Evolutionary conservation across 164 flowering plant genomes (phyloP).

Genomic region (Aristolochia californica): DNA sequence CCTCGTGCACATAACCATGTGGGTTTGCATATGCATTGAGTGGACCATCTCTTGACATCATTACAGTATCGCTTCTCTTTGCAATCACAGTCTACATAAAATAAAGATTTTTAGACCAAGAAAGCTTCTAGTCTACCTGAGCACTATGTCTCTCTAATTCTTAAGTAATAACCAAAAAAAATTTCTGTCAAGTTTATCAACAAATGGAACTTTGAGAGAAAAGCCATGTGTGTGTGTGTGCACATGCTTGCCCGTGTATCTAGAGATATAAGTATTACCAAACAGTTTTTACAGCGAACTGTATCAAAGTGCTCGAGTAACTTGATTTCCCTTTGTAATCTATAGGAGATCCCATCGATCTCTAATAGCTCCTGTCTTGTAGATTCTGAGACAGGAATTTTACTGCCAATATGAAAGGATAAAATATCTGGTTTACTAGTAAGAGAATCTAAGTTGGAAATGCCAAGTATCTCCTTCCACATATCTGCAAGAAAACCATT

Average conservation of each 20-base stretch:
- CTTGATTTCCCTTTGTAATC: slow-evolving; percentile 80
- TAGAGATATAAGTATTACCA: slow-evolving; percentile 31
- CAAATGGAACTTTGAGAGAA: background rate
- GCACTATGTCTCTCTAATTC: background rate
- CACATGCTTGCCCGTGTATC: too few relatives aligned
- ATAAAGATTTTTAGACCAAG: background rate
- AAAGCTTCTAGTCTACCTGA: too few relatives aligned
- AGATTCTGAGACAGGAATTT: slow-evolving; percentile 78
- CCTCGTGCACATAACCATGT: slow-evolving; percentile 68
- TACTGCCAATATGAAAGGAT: slow-evolving; percentile 79
- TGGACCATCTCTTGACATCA: slow-evolving; percentile 93
- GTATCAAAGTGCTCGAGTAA: slow-evolving; percentile 69
- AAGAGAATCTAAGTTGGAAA: slow-evolving; percentile 59
- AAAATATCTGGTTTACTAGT: slow-evolving; percentile 68
- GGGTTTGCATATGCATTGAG: slow-evolving; percentile 82
- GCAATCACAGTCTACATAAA: slow-evolving; percentile 62
- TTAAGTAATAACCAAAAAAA: background rate
- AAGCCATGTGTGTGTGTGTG: too few relatives aligned
- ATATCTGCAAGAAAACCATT: slow-evolving; percentile 43
- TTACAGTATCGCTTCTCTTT: slow-evolving; percentile 73
- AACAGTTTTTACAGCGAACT: slow-evolving; percentile 68
- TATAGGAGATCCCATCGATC: slow-evolving; percentile 74
- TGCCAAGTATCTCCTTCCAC: slow-evolving; percentile 78
- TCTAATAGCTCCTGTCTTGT: slow-evolving; percentile 83
- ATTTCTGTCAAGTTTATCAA: background rate